These are phyloP conservation scores for Voacanga thouarsii DNA, from an alignment of 257 asterid species.

Conservation along the genomic window DNA sequence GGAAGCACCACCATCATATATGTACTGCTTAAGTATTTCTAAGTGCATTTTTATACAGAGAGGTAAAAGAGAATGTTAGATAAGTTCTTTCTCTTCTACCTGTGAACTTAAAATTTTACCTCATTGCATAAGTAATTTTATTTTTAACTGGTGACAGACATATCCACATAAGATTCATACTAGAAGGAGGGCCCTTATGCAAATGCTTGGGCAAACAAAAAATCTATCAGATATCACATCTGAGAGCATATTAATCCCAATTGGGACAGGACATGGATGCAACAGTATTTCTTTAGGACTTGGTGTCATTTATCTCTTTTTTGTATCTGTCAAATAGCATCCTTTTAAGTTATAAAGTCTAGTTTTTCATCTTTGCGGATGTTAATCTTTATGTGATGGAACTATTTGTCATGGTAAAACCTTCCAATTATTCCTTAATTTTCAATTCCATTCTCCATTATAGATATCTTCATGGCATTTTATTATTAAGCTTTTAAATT, in stretches of 20 bases:
- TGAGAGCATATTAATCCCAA: conserved; percentile 52
- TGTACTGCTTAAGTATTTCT: background rate
- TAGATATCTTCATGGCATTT: background rate
- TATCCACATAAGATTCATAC: conserved; percentile 90
- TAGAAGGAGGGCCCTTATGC: conserved; percentile 58
- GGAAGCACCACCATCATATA: no score
- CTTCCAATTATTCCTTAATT: no score
- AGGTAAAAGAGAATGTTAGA: background rate
- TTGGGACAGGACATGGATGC: conserved; percentile 59
- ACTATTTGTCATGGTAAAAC: no score
- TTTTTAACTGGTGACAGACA: conserved; percentile 44
- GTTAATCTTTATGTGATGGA: no score
- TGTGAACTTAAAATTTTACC: background rate
- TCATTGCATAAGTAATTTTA: conserved; percentile 8
- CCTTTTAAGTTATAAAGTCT: background rate
- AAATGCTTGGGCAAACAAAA: conserved; percentile 29
- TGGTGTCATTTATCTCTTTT: no score
- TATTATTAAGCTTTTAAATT: background rate
- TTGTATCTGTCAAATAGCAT: background rate
- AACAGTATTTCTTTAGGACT: conserved; percentile 79
- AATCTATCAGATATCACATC: conserved; percentile 30
- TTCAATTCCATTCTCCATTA: no score
- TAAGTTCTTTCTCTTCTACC: no score
- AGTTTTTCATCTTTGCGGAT: no score
- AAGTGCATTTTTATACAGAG: background rate